phyloP scores from a whole-genome alignment of 2,329 filamentous ascomycete genomes.

The Emydomyces testavorans region DNA sequence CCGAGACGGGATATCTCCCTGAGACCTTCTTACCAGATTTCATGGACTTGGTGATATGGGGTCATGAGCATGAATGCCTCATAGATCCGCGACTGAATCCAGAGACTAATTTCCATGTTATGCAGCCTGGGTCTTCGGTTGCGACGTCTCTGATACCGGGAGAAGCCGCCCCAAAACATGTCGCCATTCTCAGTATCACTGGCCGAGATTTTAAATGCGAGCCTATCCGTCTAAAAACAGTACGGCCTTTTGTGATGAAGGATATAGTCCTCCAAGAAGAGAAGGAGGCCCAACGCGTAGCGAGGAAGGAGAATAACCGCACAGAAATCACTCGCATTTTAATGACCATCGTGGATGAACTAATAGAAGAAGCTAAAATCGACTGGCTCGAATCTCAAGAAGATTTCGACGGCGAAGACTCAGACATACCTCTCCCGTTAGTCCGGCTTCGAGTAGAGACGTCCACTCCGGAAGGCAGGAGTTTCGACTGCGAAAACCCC shows the following conservation, averaged over 20 bases:
- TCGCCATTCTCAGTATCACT: constrained; percentile 72
- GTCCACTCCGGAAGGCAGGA: constrained; percentile 68
- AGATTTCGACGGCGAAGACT: constrained; percentile 45
- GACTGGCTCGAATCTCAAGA: constrained; percentile 73
- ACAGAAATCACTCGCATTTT: constrained; percentile 67
- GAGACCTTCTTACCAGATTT: constrained; percentile 88
- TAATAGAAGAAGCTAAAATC: constrained; percentile 72
- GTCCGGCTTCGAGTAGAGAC: constrained; percentile 87
- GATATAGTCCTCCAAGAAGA: constrained; percentile 71
- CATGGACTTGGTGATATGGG: constrained; percentile 87
- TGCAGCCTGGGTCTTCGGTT: constrained; percentile 93
- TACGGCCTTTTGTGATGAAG: constrained; percentile 78
- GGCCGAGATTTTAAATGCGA: constrained; percentile 72
- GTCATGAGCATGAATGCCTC: constrained; percentile 91
- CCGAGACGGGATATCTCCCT: constrained; percentile 82
- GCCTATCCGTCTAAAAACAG: constrained; percentile 71
- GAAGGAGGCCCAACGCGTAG: constrained; percentile 62
- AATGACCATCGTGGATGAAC: constrained; percentile 64
- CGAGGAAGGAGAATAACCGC: constrained; percentile 71
- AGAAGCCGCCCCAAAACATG: constrained; percentile 82
- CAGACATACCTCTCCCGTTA: constrained; percentile 63
- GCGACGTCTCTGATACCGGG: constrained; percentile 84
- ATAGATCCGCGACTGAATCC: constrained; percentile 75
- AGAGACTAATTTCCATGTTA: constrained; percentile 85
- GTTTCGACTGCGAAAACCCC: constrained; percentile 86